These are phyloP conservation scores for Rhodomyrtus psidioides DNA, from an alignment of 441 rosid species.

Conservation along the genomic window DNA sequence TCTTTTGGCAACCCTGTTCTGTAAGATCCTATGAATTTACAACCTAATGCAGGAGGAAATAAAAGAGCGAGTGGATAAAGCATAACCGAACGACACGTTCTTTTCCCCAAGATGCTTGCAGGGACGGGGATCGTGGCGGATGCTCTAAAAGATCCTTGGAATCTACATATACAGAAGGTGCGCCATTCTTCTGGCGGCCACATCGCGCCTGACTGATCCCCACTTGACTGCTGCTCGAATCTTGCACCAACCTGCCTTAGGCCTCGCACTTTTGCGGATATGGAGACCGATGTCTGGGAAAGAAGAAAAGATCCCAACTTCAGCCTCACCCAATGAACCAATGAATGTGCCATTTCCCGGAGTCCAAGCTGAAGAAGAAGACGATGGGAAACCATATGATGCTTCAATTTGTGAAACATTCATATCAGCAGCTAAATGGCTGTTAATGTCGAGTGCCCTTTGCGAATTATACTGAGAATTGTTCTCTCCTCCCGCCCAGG, in stretches of 20 bases:
- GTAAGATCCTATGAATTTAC: not conserved
- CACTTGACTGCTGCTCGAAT: conserved; percentile 43
- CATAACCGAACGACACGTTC: not conserved
- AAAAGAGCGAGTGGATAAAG: not conserved
- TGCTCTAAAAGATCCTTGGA: not conserved
- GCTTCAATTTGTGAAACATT: conserved; percentile 6
- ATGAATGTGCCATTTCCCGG: conserved; percentile 7
- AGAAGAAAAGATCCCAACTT: conserved; percentile 15
- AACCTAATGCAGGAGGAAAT: not conserved
- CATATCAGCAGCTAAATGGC: not conserved
- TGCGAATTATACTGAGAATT: conserved; percentile 1
- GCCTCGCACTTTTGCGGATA: conserved; percentile 17
- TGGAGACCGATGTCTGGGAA: conserved; percentile 12
- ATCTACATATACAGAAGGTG: conserved; percentile 10
- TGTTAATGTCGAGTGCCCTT: not conserved
- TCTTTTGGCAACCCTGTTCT: not conserved
- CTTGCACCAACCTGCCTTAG: conserved; percentile 58
- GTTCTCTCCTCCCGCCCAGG: conserved; percentile 9
- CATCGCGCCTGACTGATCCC: conserved; percentile 12
- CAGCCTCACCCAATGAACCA: conserved; percentile 1
- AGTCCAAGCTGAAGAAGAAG: conserved; percentile 2
- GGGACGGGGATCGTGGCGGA: not conserved
- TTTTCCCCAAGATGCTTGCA: not conserved
- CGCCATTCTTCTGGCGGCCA: conserved; percentile 26
- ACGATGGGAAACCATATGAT: conserved; percentile 9